Conservation (phyloP, 2,329 filamentous ascomycete genomes). For the Epichloe bromicola region DNA sequence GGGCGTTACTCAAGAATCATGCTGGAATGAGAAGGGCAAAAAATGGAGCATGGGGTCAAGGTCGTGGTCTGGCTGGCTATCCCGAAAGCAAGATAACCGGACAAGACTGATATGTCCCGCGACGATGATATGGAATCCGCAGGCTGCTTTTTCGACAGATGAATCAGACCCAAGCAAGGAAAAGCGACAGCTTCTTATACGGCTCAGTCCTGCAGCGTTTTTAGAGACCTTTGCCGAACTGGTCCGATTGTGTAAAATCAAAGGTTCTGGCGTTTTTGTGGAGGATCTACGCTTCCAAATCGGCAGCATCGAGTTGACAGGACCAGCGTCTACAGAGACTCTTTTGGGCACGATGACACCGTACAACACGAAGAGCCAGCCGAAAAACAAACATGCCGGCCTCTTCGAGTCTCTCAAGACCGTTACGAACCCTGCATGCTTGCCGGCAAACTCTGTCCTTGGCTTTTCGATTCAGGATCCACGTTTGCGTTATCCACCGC, state of each 20-base stretch:
- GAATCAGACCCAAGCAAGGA: slow-evolving; percentile 11
- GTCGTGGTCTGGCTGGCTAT: slow-evolving; percentile 37
- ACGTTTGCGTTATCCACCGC: slow-evolving; percentile 64
- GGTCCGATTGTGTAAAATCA: slow-evolving; percentile 41
- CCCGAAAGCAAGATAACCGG: slow-evolving; percentile 38
- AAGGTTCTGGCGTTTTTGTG: slow-evolving; percentile 47
- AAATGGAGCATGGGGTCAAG: slow-evolving; percentile 53
- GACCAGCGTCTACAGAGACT: slow-evolving; percentile 66
- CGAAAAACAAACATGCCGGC: slow-evolving; percentile 26
- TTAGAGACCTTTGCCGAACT: slow-evolving; percentile 54
- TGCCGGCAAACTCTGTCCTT: slow-evolving; percentile 59
- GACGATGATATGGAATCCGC: slow-evolving; percentile 61
- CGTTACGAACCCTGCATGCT: slow-evolving; percentile 53
- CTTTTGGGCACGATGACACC: slow-evolving; percentile 55
- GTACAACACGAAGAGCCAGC: slow-evolving; percentile 21
- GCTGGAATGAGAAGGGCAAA: slow-evolving; percentile 53
- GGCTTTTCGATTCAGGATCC: slow-evolving; percentile 68
- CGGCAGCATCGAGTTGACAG: slow-evolving; percentile 44
- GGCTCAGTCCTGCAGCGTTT: slow-evolving; percentile 75
- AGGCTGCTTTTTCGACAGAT: slow-evolving; percentile 16
- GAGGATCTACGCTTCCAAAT: slow-evolving; percentile 60
- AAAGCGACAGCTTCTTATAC: slow-evolving; percentile 45
- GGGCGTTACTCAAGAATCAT: slow-evolving; percentile 44
- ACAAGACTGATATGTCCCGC: slow-evolving; percentile 55
- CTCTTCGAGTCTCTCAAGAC: slow-evolving; percentile 40